These are phyloP conservation scores for Daldinia concentrica DNA, from an alignment of 495 filamentous ascomycete genomes.

Conservation along the genomic window DNA sequence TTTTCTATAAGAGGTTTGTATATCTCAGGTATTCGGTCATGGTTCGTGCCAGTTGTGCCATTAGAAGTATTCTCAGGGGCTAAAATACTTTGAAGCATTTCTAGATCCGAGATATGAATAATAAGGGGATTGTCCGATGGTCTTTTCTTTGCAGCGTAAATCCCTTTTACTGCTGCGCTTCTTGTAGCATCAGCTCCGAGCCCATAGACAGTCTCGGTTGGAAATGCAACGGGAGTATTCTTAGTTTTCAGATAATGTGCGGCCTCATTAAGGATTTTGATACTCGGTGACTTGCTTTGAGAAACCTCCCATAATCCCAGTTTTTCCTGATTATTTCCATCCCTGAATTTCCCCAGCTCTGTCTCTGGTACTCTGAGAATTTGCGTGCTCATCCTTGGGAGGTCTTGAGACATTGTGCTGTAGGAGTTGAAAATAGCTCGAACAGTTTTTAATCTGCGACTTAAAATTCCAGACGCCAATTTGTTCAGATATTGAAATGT, in stretches of 20 bases:
- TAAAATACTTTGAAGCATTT: slow-evolving; percentile 77
- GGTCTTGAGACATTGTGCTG: slow-evolving; percentile 45
- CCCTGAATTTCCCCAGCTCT: slow-evolving; percentile 38
- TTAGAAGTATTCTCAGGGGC: slow-evolving; percentile 37
- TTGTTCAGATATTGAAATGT: slow-evolving; percentile 17
- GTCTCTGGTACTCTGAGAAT: slow-evolving; percentile 31
- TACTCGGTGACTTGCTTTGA: slow-evolving; percentile 25
- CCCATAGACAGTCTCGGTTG: slow-evolving; percentile 98
- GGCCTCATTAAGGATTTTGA: slow-evolving; percentile 58
- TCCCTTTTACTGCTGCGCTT: slow-evolving; percentile 83
- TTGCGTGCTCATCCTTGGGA: slow-evolving; percentile 30
- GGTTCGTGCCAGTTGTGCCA: slow-evolving; percentile 38
- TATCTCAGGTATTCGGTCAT: slow-evolving; percentile 74
- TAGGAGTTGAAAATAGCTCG: slow-evolving; percentile 39
- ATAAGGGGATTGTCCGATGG: slow-evolving; percentile 97
- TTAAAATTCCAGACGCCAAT: slow-evolving; percentile 37
- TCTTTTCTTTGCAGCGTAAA: slow-evolving; percentile 88
- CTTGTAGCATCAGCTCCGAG: slow-evolving; percentile 93
- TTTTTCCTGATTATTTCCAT: slow-evolving; percentile 35
- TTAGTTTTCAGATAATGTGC: slow-evolving; percentile 68
- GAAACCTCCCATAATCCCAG: slow-evolving; percentile 43
- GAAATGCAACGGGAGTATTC: slow-evolving; percentile 87
- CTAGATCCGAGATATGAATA: slow-evolving; percentile 83
- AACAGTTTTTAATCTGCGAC: slow-evolving; percentile 28
- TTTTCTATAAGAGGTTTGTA: slow-evolving; percentile 80